Evolutionary conservation across 257 asterid genomes (phyloP).

Genomic region (Handroanthus guayacan): DNA sequence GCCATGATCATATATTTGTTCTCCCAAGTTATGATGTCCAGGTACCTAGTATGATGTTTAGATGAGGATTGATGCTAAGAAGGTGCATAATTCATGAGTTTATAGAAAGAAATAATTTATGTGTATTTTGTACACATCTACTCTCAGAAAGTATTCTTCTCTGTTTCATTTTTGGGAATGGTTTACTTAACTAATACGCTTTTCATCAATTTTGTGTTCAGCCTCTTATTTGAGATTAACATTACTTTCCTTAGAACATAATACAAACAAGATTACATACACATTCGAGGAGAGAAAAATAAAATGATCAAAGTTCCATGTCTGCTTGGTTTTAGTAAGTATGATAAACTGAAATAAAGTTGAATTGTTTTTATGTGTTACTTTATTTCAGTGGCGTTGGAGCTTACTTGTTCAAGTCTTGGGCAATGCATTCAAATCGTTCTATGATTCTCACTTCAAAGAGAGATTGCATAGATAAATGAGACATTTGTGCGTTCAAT

Average conservation of each 20-base stretch:
- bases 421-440: slow-evolving; percentile 84
- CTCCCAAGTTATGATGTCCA: slow-evolving; percentile 77
- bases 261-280: neutral
- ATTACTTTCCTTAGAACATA: slow-evolving; percentile 8
- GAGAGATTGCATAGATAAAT: slow-evolving; percentile 96
- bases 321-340: slow-evolving; percentile 10
- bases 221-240: slow-evolving; percentile 2
- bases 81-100: neutral
- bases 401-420: slow-evolving; percentile 96
- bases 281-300: neutral
- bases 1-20: slow-evolving; percentile 88
- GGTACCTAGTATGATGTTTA: too few species aligned
- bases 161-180: slow-evolving; percentile 6
- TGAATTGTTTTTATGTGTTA: slow-evolving; percentile 30
- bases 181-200: neutral
- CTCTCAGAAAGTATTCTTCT: slow-evolving; percentile 16
- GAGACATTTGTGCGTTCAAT: slow-evolving; percentile 87
- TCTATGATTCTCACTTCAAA: slow-evolving; percentile 95
- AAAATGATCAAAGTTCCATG: neutral
- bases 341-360: slow-evolving; percentile 8
- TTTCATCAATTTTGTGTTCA: neutral
- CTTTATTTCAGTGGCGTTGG: slow-evolving; percentile 91
- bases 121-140: too few species aligned
- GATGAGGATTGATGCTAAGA: slow-evolving; percentile 6
- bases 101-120: too few species aligned